Evolutionary conservation across 1,139 yeast species (phyloP), one percentile per base, ranked within the genome.

Genomic region (Candida mesenterica): DNA sequence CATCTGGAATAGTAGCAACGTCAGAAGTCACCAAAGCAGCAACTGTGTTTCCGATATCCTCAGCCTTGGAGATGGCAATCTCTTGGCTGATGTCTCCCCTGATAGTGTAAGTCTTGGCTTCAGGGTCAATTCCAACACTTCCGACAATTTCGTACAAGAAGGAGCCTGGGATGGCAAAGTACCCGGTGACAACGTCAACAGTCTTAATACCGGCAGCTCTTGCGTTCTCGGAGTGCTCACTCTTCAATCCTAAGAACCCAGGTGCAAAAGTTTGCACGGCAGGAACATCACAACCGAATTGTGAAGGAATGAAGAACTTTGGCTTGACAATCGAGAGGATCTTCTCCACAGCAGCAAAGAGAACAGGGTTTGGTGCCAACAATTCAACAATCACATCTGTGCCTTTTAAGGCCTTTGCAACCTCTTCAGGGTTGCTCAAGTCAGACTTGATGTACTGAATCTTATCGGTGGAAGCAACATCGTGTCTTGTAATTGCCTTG

Each of bases 271-370:
- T 44, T 8, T 46, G 42, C 14, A 50, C 53, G 12, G 52, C 46
- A 6, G 44, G 50, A 22, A 65, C 42, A 34, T 76, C 77, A 28
- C 62, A 50, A 30, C 87, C 87, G 47, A 75, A 80, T 50, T 79
- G 85, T 3, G 84, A 74, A 26, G 86, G 83, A 38, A 80, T 67
- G 54, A 69, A 79, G 28, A 79, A 47, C 52, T 74, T 72, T 29
- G 79, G 78, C 46, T 64, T 68, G 24, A 70, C 67, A 13, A 50
- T 50, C 6, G 52, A 49, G 3, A 72, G 65, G 5, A 77, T 45
- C 34, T 55, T 48, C 43, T 62, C 69, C 25, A 62, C 36, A 3
- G 42, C 43, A 3, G 54, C 46, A 16, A 55, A 57, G 14, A 54
- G 32, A 2, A 37, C 53, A 2, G 65, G 62, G 19, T 41, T 42